Conservation (phyloP, 202 grass and related monocot species). For the Digitaria exilis region DNA sequence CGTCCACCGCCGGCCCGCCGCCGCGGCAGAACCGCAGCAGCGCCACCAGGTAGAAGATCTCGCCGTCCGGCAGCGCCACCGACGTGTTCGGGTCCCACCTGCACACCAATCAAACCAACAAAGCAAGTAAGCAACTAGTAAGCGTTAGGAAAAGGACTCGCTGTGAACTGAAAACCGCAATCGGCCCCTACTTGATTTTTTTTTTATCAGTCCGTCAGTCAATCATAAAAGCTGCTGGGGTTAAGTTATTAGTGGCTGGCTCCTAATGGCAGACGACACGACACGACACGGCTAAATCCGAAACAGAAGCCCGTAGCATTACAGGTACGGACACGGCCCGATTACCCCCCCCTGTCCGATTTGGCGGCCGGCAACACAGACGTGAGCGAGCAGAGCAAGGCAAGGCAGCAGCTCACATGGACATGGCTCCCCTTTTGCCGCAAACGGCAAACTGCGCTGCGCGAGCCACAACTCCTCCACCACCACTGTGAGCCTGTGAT, state of each 20-base stretch:
- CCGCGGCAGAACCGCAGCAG: slow-evolving; percentile 74
- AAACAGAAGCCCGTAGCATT: slow-evolving; percentile 26
- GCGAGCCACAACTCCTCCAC: neutral
- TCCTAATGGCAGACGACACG: slow-evolving; percentile 2
- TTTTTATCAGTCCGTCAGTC: no score
- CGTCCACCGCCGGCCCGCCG: slow-evolving; percentile 46
- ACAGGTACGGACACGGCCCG: neutral
- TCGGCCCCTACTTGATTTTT: neutral
- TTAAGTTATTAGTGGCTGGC: no score
- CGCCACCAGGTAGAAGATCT: slow-evolving; percentile 95
- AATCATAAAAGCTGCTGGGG: slow-evolving; percentile 8
- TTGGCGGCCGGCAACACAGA: no score
- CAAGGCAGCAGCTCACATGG: slow-evolving; percentile 25
- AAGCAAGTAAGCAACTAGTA: no score
- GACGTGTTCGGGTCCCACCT: slow-evolving; percentile 92
- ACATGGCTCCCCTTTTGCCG: neutral
- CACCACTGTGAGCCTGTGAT: neutral
- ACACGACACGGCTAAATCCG: slow-evolving; percentile 36
- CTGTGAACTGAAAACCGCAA: neutral
- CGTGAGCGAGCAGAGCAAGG: slow-evolving; percentile 14
- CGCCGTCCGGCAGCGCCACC: slow-evolving; percentile 73
- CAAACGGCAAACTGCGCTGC: slow-evolving; percentile 37
- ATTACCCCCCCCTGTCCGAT: no score
- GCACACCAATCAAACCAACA: neutral
- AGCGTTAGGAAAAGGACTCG: no score